Evolutionary conservation across 2,329 filamentous ascomycete species (phyloP), one percentile per base, ranked within the genome.

Genomic region (Fusarium ramigenum): DNA sequence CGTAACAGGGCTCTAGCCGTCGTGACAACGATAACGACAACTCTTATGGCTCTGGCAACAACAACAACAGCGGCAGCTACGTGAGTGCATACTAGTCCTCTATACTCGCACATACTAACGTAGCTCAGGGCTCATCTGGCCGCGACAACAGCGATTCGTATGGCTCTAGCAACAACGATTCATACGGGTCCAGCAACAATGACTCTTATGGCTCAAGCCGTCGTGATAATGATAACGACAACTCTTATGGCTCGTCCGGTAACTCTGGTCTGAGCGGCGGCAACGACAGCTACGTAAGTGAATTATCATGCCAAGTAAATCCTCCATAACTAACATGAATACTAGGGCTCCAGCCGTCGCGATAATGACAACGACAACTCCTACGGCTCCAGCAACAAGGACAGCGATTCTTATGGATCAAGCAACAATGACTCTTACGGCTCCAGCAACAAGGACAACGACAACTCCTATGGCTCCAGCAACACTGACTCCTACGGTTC

Each of bases 1-100:
- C 11, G 21, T 15, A n/a, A 4, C n/a, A 75, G 72, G 69, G 72
- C 30, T 74, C 71, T n/a, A 40, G 32, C 57, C 66, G 70, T 39
- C 66, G 70, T 42, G 60, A 69, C 23, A 32, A 68, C n/a, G 63
- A 69, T 32, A 50, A 69, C 18, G 67, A 70, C 40, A 69, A 67
- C 54, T 50, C 30, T 23, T 62, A 43, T 18, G 68, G 60, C 21
- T 70, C 66, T 30, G 47, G 61, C 32, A 34, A 34, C 23, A 53
- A 60, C 18, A 63, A 69, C 23, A 60, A 66, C 39, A 39, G 25
- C 7, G 25, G 57, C 40, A 34, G 54, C 49, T 53, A 53, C 50
- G 50, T 53, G 32, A 37, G 50, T 53, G 19, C 18, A 37, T 21
- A 37, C 18, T 36, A 15, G 23, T 37, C 32, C 4, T 18, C 3